Base-by-base conservation (phyloP, 2,329 filamentous ascomycete species). In the Bertia moriformis region DNA sequence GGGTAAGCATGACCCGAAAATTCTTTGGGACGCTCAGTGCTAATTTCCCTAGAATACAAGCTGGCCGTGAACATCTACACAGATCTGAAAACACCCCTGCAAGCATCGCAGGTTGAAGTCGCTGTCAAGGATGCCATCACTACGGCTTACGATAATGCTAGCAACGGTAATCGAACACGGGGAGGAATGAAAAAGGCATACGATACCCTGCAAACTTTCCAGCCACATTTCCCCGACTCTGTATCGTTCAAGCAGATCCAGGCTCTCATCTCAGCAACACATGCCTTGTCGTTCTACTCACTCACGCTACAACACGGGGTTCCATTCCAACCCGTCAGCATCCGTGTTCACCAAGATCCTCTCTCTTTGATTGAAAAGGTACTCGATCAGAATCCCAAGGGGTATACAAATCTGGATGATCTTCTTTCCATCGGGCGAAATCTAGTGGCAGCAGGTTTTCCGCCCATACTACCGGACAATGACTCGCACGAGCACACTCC, bases 301-400 rank as follows among this genome's bases (percentile, higher is more conserved):
- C 57, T 80, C 4, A 77, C 66, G 0, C 57, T 80, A 3, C 71
- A 78, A 46, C 73, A 78, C 43, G 73, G 72, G 14, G 70, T 79
- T 14, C 73, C 73, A 2, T 79, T 80, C 49, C 70, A 75, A 47
- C 75, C 75, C 3, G 75, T 79, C 47, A 77, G 69, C 49, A 78
- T 80, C 41, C 69, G 75, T n/a, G 70, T 74, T 30, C 72, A 70
- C 46, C 57, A 65, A 7, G 73, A 79, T 48, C 73, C 75, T 4
- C 54, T 79, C 3, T 64, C 65, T 1, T 55, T 80, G 18, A 60
- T 80, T 39, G 63, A 63, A 41, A 78, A 71, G 48, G 62, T 80
- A 0, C 61, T 80, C 5, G 67, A 72, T 35, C 75, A 80, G 48
- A 80, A 80, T 41, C 49, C 60, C 1, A 65, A 66, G 42, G 72